Conservation (phyloP, 2,329 filamentous ascomycete species). For the Blastomyces emzantsi region DNA sequence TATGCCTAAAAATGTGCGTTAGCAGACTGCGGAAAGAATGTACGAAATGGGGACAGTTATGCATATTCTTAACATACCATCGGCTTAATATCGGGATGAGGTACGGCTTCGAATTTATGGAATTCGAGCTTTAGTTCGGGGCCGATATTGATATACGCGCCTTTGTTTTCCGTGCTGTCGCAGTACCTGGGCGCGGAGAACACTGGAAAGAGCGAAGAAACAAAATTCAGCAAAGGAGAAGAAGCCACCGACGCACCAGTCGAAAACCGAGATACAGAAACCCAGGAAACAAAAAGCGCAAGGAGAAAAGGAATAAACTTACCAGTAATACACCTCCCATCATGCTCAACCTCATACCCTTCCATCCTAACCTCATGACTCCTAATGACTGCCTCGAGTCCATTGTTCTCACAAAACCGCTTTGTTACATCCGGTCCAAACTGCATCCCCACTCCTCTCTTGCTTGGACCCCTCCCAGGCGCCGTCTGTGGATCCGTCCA, state of each 20-base stretch:
- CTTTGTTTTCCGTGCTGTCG: slow-evolving; percentile 95
- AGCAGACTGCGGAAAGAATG: neutral
- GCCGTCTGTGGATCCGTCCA: slow-evolving; percentile 93
- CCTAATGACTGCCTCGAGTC: slow-evolving; percentile 86
- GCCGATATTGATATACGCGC: slow-evolving; percentile 95
- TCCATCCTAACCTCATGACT: slow-evolving; percentile 99
- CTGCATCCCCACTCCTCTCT: slow-evolving; percentile 91
- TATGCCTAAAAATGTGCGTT: slow-evolving; percentile 35
- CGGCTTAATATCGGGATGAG: slow-evolving; percentile 88
- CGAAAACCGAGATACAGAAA: neutral
- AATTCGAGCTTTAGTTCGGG: slow-evolving; percentile 85
- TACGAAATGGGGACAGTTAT: neutral
- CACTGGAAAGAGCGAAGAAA: slow-evolving; percentile 42
- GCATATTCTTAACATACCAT: slow-evolving; percentile 51
- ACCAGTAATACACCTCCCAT: slow-evolving; percentile 90
- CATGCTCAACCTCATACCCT: slow-evolving; percentile 97
- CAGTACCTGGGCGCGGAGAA: slow-evolving; percentile 98
- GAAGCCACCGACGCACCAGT: neutral
- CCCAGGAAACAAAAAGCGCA: neutral
- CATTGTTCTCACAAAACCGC: slow-evolving; percentile 92
- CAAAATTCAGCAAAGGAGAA: neutral
- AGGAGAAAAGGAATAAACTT: slow-evolving; percentile 25
- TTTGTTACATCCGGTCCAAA: slow-evolving; percentile 97
- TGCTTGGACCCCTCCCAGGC: slow-evolving; percentile 83
- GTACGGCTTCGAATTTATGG: slow-evolving; percentile 91